Conservation (phyloP, 768 basidiomycete genomes). For the Hemileccinum impolitum region DNA sequence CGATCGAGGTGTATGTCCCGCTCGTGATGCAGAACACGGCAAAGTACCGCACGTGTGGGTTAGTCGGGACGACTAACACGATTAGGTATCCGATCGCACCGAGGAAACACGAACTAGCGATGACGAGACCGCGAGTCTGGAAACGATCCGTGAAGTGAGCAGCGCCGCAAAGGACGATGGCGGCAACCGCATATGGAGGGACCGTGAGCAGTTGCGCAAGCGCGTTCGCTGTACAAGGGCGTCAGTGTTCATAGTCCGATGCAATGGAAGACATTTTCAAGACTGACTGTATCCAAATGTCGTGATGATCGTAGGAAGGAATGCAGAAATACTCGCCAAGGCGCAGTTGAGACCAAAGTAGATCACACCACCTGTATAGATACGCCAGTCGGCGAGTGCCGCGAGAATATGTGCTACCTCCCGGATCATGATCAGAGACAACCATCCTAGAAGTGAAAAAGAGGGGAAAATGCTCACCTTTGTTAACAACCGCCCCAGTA, state of each 20-base stretch:
- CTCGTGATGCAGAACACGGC: constrained; percentile 74
- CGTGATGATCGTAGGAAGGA: constrained; percentile 77
- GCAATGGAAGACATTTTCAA: neutral
- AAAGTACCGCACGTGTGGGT: constrained; percentile 69
- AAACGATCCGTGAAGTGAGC: constrained; percentile 65
- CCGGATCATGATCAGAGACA: constrained; percentile 3
- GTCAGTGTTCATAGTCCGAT: neutral
- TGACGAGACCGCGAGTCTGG: constrained; percentile 51
- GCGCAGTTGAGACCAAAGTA: constrained; percentile 79
- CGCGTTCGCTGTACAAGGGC: constrained; percentile 47
- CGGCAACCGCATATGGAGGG: constrained; percentile 74
- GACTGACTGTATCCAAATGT: constrained; percentile 69
- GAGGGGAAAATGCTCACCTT: constrained; percentile 36
- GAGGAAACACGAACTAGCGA: constrained; percentile 29
- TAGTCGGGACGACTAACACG: constrained; percentile 49
- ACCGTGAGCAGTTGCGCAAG: constrained; percentile 73
- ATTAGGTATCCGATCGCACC: constrained; percentile 53
- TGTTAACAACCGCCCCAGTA: constrained; percentile 59
- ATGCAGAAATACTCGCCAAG: constrained; percentile 76
- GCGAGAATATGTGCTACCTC: constrained; percentile 53
- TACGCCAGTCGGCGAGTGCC: constrained; percentile 73
- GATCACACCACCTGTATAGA: constrained; percentile 62
- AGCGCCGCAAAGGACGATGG: constrained; percentile 55
- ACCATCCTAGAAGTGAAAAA: neutral
- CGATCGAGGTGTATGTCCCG: constrained; percentile 76